These are phyloP conservation scores for Quercus mongolica DNA, from an alignment of 306 rosid species.

Conservation along the genomic window DNA sequence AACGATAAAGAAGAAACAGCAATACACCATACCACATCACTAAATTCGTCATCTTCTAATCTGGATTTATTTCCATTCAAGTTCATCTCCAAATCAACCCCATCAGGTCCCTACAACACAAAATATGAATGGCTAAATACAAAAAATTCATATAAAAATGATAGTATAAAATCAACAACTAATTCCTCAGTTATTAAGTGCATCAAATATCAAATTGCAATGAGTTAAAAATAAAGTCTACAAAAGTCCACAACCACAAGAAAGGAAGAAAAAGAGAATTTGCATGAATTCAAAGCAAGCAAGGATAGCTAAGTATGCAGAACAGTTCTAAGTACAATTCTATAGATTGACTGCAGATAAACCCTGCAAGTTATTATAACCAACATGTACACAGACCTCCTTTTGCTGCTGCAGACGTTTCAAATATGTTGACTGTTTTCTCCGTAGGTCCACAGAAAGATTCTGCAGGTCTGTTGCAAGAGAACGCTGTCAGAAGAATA, in stretches of 20 bases:
- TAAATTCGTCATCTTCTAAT: constrained; percentile 50
- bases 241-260: background rate
- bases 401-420: constrained; percentile 67
- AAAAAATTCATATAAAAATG: background rate
- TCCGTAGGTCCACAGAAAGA: constrained; percentile 67
- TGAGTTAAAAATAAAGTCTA: background rate
- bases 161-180: background rate
- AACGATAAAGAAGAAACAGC: constrained; percentile 19
- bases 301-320: constrained; percentile 5
- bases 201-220: background rate
- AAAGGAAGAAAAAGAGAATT: background rate
- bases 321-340: background rate
- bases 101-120: constrained; percentile 62
- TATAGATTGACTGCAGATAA: background rate
- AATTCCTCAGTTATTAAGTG: background rate
- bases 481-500: constrained; percentile 57
- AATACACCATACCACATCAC: constrained; percentile 33
- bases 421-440: constrained; percentile 69
- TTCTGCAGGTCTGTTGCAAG: constrained; percentile 88
- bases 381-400: constrained; percentile 40
- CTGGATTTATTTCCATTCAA: constrained; percentile 46
- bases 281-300: background rate
- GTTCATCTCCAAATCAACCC: constrained; percentile 77
- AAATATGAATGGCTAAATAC: constrained; percentile 1
- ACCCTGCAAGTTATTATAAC: background rate